phyloP scores from a whole-genome alignment of 2,329 filamentous ascomycete genomes.

The Septoria petroselini region DNA sequence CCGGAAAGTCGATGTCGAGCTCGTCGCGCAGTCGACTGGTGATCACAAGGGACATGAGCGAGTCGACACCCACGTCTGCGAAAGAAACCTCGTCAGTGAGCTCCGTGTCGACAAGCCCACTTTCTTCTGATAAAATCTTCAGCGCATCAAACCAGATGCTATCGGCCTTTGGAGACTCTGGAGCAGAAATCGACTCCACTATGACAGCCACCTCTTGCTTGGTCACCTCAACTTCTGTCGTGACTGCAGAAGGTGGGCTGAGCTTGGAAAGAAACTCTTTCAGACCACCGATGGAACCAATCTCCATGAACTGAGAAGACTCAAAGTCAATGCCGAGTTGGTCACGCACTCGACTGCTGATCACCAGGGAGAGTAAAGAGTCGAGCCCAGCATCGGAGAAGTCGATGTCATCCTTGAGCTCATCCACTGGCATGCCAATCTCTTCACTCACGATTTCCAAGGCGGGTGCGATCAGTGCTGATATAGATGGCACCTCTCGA shows the following conservation, averaged over 20 bases:
- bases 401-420: constrained; percentile 31
- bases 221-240: constrained; percentile 2
- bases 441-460: constrained; percentile 34
- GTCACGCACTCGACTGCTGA: constrained; percentile 29
- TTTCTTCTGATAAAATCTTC: constrained; percentile 35
- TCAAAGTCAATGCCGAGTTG: constrained; percentile 29
- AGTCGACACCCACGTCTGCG: constrained; percentile 35
- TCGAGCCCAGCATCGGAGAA: constrained; percentile 36
- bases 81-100: constrained; percentile 32
- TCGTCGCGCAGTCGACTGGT: constrained; percentile 30
- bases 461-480: constrained; percentile 5
- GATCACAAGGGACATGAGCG: constrained; percentile 33
- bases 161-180: not conserved
- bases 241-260: constrained; percentile 6
- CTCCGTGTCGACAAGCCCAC: constrained; percentile 30
- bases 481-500: not conserved
- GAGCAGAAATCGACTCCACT: not conserved
- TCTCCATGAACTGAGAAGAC: constrained; percentile 27
- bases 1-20: constrained; percentile 27
- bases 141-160: constrained; percentile 9
- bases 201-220: not conserved
- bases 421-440: constrained; percentile 30
- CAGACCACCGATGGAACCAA: constrained; percentile 14
- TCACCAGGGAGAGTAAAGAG: constrained; percentile 32
- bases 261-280: constrained; percentile 11